Base-by-base conservation (phyloP, 345 rosid species). In the Acer negundo region DNA sequence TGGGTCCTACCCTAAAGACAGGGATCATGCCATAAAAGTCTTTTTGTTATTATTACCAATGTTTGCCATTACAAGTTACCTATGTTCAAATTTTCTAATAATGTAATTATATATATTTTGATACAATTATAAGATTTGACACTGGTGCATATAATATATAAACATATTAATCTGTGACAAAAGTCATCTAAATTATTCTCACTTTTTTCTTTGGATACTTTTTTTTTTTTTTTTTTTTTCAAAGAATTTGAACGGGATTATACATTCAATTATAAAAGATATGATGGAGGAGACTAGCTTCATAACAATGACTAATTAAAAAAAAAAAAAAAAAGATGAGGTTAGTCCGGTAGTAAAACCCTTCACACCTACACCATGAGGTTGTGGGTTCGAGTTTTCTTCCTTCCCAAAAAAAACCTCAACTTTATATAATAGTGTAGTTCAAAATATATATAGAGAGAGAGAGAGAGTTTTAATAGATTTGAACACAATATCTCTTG, bases 31-130 rank as follows among this genome's bases (percentile, higher is more conserved):
- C 84, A 76, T 84, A 75, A 86, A 86, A 86, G 89, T 85, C 89
- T 78, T 82, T 81, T 81, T 72, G 89, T 67, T 66, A 87, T 90
- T 76, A 87, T 87, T 75, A 77, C 86, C 40, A 40, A 75, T 86
- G 91, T 89, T 89, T 86, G 86, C 91, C 91, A 86, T 86, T 87
- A 81, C 88, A 87, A 86, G 85, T 76, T 80, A 87, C 80, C 82
- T 19, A 17, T 67, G 63, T 79, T 68, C 59, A 12, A 10, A 38
- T 72, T 84, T 82, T 79, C 78, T 61, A 73, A 76, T 72, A 35
- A 67, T 0, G 81, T 46, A 79, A 81, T 84, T 79, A 79, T 81
- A 64, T 61, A 35, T 35, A 4, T 35, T 35, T 46, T 19, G 70
- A 74, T 71, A 67, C 63, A 59, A 59, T 82, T 61, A 82, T 84